Percentiles rank a stretch among this genome's conserved stretches.
These are phyloP conservation scores for Adansonia madagascariensis DNA, from an alignment of 441 rosid species.

Conservation along the genomic window DNA sequence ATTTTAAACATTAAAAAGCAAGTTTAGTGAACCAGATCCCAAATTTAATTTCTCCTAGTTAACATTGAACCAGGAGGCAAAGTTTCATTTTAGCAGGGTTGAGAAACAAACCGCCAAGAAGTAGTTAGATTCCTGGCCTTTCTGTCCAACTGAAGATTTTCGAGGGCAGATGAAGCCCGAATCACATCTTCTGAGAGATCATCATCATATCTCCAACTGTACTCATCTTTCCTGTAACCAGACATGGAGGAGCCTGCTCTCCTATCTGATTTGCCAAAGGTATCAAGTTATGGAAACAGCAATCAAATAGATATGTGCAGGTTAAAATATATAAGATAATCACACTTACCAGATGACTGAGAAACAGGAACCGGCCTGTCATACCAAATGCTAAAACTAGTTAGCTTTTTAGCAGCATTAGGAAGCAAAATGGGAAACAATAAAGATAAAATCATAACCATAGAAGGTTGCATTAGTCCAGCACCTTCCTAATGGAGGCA, in stretches of 20 bases:
- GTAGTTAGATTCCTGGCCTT: conserved; percentile 85
- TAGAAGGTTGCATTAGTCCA: conserved; percentile 17
- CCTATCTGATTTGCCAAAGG: conserved; percentile 53
- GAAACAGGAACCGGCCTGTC: conserved; percentile 63
- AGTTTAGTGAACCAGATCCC: neutral
- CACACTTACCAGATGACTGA: conserved; percentile 75
- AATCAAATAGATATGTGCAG: conserved; percentile 6
- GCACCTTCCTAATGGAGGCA: conserved; percentile 92
- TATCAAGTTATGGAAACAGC: conserved; percentile 28
- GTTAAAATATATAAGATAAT: conserved; percentile 21
- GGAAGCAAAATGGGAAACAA: conserved; percentile 7
- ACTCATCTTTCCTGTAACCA: conserved; percentile 80
- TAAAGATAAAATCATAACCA: neutral
- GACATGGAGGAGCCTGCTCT: conserved; percentile 78
- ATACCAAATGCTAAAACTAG: conserved; percentile 27
- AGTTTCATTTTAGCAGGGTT: neutral
- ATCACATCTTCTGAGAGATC: conserved; percentile 72
- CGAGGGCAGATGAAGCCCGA: conserved; percentile 82
- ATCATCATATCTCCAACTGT: conserved; percentile 80
- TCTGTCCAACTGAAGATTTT: conserved; percentile 94
- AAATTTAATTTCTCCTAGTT: neutral
- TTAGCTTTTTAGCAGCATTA: conserved; percentile 22
- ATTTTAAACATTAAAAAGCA: neutral
- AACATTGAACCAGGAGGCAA: neutral
- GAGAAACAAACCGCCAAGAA: conserved; percentile 79